phyloP scores from a whole-genome alignment of 306 rosid species.

The Casuarina equisetifolia region DNA sequence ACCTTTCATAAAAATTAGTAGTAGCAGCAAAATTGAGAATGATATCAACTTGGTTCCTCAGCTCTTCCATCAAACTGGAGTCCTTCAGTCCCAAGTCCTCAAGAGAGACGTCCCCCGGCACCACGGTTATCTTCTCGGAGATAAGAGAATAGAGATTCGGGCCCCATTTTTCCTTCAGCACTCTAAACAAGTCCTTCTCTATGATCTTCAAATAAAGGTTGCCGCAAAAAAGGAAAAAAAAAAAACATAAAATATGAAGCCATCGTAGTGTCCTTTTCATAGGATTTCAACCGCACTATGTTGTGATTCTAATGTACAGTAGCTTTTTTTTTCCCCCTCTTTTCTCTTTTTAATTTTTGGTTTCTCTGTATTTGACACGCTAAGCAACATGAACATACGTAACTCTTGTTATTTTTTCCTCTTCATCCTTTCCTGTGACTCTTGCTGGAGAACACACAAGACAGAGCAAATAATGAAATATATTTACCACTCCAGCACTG shows the following conservation, averaged over 20 bases:
- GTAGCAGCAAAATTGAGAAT: too few species aligned
- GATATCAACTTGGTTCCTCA: too few species aligned
- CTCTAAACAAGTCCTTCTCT: conserved; percentile 60
- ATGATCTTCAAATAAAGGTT: conserved; percentile 40
- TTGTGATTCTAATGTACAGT: too few species aligned
- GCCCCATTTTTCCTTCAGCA: conserved; percentile 57
- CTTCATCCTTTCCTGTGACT: not conserved
- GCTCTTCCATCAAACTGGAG: not conserved
- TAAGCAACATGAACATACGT: not conserved
- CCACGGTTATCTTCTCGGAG: conserved; percentile 51
- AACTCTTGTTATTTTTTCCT: not conserved
- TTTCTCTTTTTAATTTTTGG: not conserved
- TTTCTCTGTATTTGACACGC: not conserved
- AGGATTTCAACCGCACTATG: not conserved
- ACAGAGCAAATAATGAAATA: too few species aligned
- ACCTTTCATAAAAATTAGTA: too few species aligned
- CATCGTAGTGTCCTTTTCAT: not conserved
- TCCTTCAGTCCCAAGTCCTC: conserved; percentile 60
- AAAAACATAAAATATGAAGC: not conserved
- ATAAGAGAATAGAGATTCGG: conserved; percentile 37
- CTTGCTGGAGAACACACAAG: too few species aligned
- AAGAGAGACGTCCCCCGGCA: conserved; percentile 55
- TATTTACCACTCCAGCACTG: too few species aligned
- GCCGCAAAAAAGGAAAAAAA: not conserved
- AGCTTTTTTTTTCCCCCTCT: too few species aligned